These are phyloP conservation scores for Solanum tarapatanum DNA, from an alignment of 257 asterid species.

Conservation along the genomic window DNA sequence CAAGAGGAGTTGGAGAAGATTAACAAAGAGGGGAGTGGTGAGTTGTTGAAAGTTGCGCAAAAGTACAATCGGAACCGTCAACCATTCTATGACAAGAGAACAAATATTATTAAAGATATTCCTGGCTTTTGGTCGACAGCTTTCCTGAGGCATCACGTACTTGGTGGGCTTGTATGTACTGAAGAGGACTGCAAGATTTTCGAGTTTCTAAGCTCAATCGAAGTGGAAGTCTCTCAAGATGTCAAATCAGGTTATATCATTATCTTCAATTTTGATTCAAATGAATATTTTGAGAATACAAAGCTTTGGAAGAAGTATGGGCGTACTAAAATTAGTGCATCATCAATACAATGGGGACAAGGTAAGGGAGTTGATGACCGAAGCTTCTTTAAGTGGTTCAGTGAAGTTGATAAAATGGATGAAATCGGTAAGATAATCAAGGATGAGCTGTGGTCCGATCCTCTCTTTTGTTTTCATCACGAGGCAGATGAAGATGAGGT, in stretches of 20 bases:
- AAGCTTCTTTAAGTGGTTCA: background rate
- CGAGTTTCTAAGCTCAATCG: constrained; percentile 59
- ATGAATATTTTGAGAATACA: constrained; percentile 67
- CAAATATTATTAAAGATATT: constrained; percentile 51
- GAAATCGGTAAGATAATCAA: background rate
- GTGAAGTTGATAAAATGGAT: background rate
- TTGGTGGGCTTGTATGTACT: background rate
- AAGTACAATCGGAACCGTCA: constrained; percentile 74
- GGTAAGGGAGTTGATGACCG: background rate
- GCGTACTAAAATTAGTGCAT: background rate
- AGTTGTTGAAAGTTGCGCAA: constrained; percentile 80
- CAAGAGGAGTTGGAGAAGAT: constrained; percentile 17
- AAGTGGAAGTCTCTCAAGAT: constrained; percentile 74
- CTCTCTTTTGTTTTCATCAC: background rate
- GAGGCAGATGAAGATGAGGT: background rate
- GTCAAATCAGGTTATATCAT: constrained; percentile 84
- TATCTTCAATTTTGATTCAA: constrained; percentile 59
- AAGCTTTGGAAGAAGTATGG: constrained; percentile 54
- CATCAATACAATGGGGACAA: background rate
- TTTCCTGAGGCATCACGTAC: constrained; percentile 52
- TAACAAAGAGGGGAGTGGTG: constrained; percentile 84
- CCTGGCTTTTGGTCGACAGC: constrained; percentile 93
- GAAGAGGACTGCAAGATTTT: constrained; percentile 50
- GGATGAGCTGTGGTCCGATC: background rate
- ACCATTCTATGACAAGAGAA: constrained; percentile 74